Conservation (phyloP, 371 early-diverging fungal species). For the Haplosporangium sp. region DNA sequence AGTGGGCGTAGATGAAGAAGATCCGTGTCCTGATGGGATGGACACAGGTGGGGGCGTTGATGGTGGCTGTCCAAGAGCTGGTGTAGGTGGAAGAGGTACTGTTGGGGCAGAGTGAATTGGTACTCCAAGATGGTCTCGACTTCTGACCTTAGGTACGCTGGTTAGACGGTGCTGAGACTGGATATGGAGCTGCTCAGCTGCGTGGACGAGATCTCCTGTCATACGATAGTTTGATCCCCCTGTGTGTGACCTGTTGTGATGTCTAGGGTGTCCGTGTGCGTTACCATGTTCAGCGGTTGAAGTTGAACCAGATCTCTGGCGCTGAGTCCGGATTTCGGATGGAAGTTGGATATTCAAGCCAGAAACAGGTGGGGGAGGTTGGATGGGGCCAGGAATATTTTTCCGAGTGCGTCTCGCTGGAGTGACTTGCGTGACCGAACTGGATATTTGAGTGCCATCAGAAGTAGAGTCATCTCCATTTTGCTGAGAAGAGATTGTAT, state of each 20-base stretch:
- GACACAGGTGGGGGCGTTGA: constrained; percentile 43
- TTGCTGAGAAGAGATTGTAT: constrained; percentile 17
- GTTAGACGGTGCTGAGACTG: constrained; percentile 37
- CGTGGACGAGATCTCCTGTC: constrained; percentile 26
- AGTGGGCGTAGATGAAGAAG: constrained; percentile 19
- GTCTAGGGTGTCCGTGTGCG: constrained; percentile 18
- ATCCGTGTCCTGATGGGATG: constrained; percentile 15
- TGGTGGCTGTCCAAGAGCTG: constrained; percentile 28
- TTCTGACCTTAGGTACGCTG: constrained; percentile 27
- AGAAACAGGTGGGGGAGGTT: constrained; percentile 21
- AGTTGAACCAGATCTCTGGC: constrained; percentile 45
- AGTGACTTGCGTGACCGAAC: constrained; percentile 11
- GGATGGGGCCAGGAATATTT: constrained; percentile 32
- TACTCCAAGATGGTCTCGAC: constrained; percentile 42
- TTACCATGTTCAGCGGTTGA: constrained; percentile 30
- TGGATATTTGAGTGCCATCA: constrained; percentile 15
- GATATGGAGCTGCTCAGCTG: constrained; percentile 30
- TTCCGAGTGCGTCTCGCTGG: constrained; percentile 38
- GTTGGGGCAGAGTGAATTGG: constrained; percentile 39
- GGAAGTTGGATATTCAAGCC: constrained; percentile 9
- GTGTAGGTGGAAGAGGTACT: constrained; percentile 44
- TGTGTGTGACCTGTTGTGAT: constrained; percentile 43
- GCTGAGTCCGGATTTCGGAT: constrained; percentile 32
- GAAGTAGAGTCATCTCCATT: constrained; percentile 16
- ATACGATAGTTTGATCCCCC: constrained; percentile 39